Evolutionary conservation across 805 yeast species (phyloP).

Genomic region (Peterozyma toletana): DNA sequence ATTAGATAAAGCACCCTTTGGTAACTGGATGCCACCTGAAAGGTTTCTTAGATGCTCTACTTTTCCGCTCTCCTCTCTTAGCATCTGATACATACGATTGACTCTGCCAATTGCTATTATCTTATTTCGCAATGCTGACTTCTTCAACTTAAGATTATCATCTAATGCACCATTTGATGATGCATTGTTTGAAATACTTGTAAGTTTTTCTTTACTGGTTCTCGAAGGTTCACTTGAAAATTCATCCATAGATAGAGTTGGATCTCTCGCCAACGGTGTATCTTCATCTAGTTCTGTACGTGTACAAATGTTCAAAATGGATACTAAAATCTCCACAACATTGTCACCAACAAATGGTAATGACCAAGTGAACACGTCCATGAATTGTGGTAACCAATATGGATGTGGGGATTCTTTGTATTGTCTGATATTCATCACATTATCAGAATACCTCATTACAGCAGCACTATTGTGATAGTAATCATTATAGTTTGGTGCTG

Average conservation of each 20-base stretch:
- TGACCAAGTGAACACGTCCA: conserved; percentile 98
- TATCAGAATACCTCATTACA: conserved; percentile 83
- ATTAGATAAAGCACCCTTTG: conserved; percentile 77
- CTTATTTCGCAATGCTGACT: conserved; percentile 64
- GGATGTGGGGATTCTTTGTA: conserved; percentile 93
- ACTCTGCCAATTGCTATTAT: conserved; percentile 95
- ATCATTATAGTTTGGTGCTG: conserved; percentile 94
- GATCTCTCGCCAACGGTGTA: conserved; percentile 42
- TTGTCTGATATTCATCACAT: conserved; percentile 92
- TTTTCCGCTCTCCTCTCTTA: conserved; percentile 82
- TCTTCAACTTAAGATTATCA: conserved; percentile 26
- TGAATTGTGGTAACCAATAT: conserved; percentile 91
- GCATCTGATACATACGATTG: conserved; percentile 82
- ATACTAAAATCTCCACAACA: conserved; percentile 86
- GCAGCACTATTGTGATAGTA: conserved; percentile 94
- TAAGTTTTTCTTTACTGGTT: too few species aligned
- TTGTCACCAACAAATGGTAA: conserved; percentile 96
- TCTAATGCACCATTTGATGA: too few species aligned
- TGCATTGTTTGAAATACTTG: too few species aligned
- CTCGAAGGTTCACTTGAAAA: conserved; percentile 10
- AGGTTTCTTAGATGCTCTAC: conserved; percentile 72
- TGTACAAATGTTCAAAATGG: conserved; percentile 90
- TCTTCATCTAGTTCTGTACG: conserved; percentile 83
- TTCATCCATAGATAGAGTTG: conserved; percentile 23
- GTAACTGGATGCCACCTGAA: conserved; percentile 63